Conservation (phyloP, 345 rosid species). For the Gossypium bickii region DNA sequence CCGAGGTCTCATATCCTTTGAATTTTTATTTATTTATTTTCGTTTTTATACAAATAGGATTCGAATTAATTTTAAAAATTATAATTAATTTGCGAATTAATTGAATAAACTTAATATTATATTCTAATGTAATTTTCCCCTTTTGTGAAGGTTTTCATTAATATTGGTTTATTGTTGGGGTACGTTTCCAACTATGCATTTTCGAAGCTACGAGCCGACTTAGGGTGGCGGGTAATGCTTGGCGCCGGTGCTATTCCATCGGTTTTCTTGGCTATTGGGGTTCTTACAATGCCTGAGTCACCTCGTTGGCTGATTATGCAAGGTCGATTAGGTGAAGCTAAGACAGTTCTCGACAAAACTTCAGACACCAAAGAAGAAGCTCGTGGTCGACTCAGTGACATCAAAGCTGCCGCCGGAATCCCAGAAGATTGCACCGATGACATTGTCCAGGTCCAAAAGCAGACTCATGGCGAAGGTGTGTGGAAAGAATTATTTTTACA, state of each 20-base stretch:
- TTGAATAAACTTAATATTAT: too few relatives aligned
- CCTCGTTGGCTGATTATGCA: slow-evolving; percentile 97
- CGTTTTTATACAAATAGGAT: too few relatives aligned
- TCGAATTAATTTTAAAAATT: too few relatives aligned
- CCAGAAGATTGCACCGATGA: slow-evolving; percentile 71
- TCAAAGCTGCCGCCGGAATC: slow-evolving; percentile 79
- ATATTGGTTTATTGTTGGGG: slow-evolving; percentile 63
- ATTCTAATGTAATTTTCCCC: too few relatives aligned
- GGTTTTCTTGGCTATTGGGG: slow-evolving; percentile 46
- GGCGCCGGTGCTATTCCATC: slow-evolving; percentile 76
- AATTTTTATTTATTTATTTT: background rate
- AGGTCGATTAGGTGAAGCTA: slow-evolving; percentile 81
- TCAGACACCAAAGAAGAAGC: slow-evolving; percentile 67
- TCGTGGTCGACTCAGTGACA: slow-evolving; percentile 53
- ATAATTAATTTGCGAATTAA: too few relatives aligned
- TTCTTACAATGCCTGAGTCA: slow-evolving; percentile 86
- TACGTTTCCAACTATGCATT: slow-evolving; percentile 78
- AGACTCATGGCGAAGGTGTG: slow-evolving; percentile 61
- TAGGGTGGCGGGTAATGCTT: slow-evolving; percentile 94
- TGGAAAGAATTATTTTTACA: slow-evolving; percentile 65
- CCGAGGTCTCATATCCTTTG: slow-evolving; percentile 47
- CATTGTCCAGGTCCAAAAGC: slow-evolving; percentile 39
- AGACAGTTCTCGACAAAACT: slow-evolving; percentile 60
- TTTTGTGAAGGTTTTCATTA: slow-evolving; percentile 63
- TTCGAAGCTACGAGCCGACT: slow-evolving; percentile 40